These are phyloP conservation scores for Coemansia sp. DNA, from an alignment of 192 early-diverging fungal species.

Conservation along the genomic window DNA sequence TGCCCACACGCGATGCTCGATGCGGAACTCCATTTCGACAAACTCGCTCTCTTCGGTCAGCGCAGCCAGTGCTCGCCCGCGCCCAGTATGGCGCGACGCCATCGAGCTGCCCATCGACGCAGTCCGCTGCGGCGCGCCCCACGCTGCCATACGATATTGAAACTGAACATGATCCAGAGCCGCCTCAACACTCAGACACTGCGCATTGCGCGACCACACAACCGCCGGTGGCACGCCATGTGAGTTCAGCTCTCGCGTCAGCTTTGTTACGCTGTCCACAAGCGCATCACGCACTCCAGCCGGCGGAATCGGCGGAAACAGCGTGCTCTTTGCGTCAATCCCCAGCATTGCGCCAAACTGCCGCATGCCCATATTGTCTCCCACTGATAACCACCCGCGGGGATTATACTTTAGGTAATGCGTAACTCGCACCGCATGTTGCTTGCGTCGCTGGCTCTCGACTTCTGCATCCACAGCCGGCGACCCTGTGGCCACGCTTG, in stretches of 20 bases:
- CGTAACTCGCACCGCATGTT: slow-evolving; percentile 36
- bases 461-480: slow-evolving; percentile 35
- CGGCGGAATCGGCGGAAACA: slow-evolving; percentile 22
- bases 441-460: slow-evolving; percentile 30
- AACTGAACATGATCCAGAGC: slow-evolving; percentile 9
- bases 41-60: slow-evolving; percentile 5
- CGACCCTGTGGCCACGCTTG: slow-evolving; percentile 25
- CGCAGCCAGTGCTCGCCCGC: background rate
- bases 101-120: slow-evolving; percentile 14
- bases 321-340: background rate
- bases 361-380: background rate
- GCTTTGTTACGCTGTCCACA: slow-evolving; percentile 8
- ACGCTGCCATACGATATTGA: slow-evolving; percentile 20
- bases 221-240: slow-evolving; percentile 29
- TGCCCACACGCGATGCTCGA: slow-evolving; percentile 51
- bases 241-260: slow-evolving; percentile 16
- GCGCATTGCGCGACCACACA: slow-evolving; percentile 46
- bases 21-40: slow-evolving; percentile 38
- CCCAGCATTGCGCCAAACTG: slow-evolving; percentile 14
- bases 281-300: slow-evolving; percentile 14
- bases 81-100: background rate
- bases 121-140: slow-evolving; percentile 12
- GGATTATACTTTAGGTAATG: slow-evolving; percentile 35
- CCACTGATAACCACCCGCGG: slow-evolving; percentile 41
- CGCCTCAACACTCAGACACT: slow-evolving; percentile 6